Percentiles rank a stretch among this genome's conserved stretches.
These are phyloP conservation scores for Entonaema liquescens DNA, from an alignment of 495 filamentous ascomycete genomes.

Conservation along the genomic window DNA sequence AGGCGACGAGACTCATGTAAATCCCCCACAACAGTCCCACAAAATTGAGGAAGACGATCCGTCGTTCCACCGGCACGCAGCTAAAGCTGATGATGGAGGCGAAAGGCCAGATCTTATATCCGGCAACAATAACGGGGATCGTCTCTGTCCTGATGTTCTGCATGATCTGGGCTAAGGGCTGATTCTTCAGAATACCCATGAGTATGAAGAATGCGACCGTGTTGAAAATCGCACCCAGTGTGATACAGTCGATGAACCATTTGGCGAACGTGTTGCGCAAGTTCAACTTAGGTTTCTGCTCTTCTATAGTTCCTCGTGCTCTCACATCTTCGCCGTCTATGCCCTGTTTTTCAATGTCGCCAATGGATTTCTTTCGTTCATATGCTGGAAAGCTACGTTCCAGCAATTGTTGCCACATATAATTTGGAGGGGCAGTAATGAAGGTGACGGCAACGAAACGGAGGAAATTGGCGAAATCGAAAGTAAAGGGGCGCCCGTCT, in stretches of 20 bases:
- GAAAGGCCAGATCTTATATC: slow-evolving; percentile 50
- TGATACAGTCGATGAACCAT: slow-evolving; percentile 50
- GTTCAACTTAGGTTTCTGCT: slow-evolving; percentile 40
- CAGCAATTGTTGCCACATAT: slow-evolving; percentile 47
- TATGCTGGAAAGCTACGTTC: slow-evolving; percentile 47
- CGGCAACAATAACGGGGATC: slow-evolving; percentile 46
- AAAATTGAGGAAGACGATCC: slow-evolving; percentile 50
- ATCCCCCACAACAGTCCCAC: slow-evolving; percentile 48
- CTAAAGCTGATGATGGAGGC: slow-evolving; percentile 49
- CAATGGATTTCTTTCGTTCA: slow-evolving; percentile 24
- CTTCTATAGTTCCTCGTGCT: neutral
- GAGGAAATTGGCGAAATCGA: slow-evolving; percentile 43
- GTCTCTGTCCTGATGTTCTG: slow-evolving; percentile 43
- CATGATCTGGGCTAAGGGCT: slow-evolving; percentile 29
- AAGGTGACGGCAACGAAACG: slow-evolving; percentile 45
- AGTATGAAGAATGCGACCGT: slow-evolving; percentile 48
- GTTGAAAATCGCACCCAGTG: slow-evolving; percentile 46
- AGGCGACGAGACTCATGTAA: slow-evolving; percentile 49
- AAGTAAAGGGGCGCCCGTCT: slow-evolving; percentile 39
- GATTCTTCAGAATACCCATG: slow-evolving; percentile 46
- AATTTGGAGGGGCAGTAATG: slow-evolving; percentile 45
- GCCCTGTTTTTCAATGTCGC: slow-evolving; percentile 42
- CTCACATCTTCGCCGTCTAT: slow-evolving; percentile 15
- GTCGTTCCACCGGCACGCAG: slow-evolving; percentile 46
- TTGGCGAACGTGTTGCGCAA: slow-evolving; percentile 44